Conservation (phyloP, 257 asterid species). For the Petunia axillaris region DNA sequence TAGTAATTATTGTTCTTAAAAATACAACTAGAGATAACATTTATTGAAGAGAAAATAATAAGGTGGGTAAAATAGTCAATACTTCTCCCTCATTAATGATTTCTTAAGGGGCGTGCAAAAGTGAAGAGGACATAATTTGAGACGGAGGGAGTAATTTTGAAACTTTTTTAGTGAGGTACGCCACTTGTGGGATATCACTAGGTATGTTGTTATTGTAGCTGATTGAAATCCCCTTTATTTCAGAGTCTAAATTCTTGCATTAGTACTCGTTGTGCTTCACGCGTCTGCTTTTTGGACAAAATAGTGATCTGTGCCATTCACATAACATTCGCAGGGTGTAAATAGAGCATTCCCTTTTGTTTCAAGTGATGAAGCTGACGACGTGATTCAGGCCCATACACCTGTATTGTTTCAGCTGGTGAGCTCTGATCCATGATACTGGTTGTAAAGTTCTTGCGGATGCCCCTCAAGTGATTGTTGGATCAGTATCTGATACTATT, state of each 20-base stretch:
- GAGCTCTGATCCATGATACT: slow-evolving; percentile 25
- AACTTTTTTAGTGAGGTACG: no score
- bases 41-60: no score
- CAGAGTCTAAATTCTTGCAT: background rate
- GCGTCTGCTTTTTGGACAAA: background rate
- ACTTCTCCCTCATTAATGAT: no score
- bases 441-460: background rate
- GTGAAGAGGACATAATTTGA: no score
- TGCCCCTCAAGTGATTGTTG: background rate
- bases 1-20: no score
- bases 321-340: slow-evolving; percentile 70
- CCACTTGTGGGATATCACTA: no score
- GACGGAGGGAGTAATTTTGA: no score
- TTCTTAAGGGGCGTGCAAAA: no score
- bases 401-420: slow-evolving; percentile 93
- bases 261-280: background rate
- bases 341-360: slow-evolving; percentile 96
- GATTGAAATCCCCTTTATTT: no score
- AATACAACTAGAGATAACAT: no score
- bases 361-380: slow-evolving; percentile 81
- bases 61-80: no score
- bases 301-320: slow-evolving; percentile 13
- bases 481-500: background rate
- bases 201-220: no score
- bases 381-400: slow-evolving; percentile 79